Conservation (phyloP, 176 grass and related monocot genomes). For the Oryza meyeriana region DNA sequence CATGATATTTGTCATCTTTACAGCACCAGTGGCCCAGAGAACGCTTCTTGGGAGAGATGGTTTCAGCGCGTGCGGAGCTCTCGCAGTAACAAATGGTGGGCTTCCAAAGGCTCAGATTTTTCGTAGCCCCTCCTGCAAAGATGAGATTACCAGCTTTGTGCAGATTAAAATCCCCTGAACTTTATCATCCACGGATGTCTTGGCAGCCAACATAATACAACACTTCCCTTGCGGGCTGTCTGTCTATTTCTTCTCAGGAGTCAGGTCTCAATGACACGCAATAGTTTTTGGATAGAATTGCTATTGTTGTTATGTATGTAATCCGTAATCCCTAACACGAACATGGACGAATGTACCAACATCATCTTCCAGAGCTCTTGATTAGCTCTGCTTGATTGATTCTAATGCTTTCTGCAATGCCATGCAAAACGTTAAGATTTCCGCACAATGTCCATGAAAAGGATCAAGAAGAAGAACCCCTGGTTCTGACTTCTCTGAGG, state of each 20-base stretch:
- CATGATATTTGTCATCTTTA: conserved; percentile 2
- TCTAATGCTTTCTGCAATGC: background rate
- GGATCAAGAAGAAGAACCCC: background rate
- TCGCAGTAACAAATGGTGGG: conserved; percentile 90
- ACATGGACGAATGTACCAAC: conserved; percentile 6
- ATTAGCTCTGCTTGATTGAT: conserved; percentile 1
- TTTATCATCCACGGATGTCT: conserved; percentile 16
- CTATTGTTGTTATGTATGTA: conserved; percentile 43
- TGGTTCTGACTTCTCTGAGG: too few relatives aligned
- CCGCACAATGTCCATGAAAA: background rate
- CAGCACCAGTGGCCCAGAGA: conserved; percentile 84
- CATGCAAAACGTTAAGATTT: background rate
- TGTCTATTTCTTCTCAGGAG: background rate
- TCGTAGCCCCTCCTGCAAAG: conserved; percentile 39
- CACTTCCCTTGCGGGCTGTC: background rate
- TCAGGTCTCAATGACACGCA: background rate
- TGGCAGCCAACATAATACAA: conserved; percentile 17
- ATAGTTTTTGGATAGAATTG: conserved; percentile 33
- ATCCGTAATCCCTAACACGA: conserved; percentile 55
- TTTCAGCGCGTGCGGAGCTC: conserved; percentile 87
- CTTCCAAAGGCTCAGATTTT: conserved; percentile 70
- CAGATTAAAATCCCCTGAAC: conserved; percentile 26
- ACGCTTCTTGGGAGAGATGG: conserved; percentile 90
- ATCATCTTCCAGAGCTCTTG: background rate
- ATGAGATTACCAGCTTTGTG: conserved; percentile 21